Evolutionary conservation across 108 stramenopile genomes (phyloP).

Genomic region (Cyclotella sp.): DNA sequence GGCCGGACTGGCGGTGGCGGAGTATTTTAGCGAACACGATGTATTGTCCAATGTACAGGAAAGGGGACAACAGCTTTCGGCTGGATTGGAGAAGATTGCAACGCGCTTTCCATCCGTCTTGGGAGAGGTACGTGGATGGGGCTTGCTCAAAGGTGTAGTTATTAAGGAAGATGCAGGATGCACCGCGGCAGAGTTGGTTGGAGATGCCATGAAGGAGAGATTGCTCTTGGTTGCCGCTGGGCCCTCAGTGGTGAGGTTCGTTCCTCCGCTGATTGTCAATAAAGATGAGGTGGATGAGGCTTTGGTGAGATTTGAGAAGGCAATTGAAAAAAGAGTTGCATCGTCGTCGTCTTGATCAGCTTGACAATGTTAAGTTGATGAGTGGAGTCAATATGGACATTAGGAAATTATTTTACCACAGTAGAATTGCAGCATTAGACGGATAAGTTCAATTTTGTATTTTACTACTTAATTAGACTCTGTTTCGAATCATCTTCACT

Average conservation of each 20-base stretch:
- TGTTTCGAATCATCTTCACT: too few relatives aligned
- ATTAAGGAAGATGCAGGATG: slow-evolving; percentile 72
- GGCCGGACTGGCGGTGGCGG: slow-evolving; percentile 89
- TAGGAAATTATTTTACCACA: slow-evolving; percentile 7
- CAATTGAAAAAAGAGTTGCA: slow-evolving; percentile 57
- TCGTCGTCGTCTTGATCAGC: background rate
- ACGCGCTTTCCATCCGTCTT: slow-evolving; percentile 82
- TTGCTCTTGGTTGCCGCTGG: slow-evolving; percentile 95
- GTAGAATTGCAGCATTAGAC: background rate
- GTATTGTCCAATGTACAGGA: slow-evolving; percentile 86
- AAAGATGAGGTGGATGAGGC: slow-evolving; percentile 83
- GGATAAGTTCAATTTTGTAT: too few relatives aligned
- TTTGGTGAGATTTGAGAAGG: slow-evolving; percentile 78
- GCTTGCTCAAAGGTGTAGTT: slow-evolving; percentile 88
- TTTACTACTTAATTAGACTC: too few relatives aligned
- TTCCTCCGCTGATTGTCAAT: slow-evolving; percentile 91
- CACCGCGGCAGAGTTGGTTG: slow-evolving; percentile 90
- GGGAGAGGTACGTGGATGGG: slow-evolving; percentile 93
- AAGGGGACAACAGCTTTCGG: slow-evolving; percentile 87
- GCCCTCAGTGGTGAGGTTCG: slow-evolving; percentile 91
- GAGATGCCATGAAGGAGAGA: slow-evolving; percentile 87
- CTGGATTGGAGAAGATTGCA: slow-evolving; percentile 72
- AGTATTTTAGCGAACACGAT: slow-evolving; percentile 82
- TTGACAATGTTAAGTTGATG: background rate
- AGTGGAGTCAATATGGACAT: background rate